Evolutionary conservation across 2,329 filamentous ascomycete genomes (phyloP), one percentile per base, ranked within the genome.

Genomic region (Parasarocladium wereldwijsianum): DNA sequence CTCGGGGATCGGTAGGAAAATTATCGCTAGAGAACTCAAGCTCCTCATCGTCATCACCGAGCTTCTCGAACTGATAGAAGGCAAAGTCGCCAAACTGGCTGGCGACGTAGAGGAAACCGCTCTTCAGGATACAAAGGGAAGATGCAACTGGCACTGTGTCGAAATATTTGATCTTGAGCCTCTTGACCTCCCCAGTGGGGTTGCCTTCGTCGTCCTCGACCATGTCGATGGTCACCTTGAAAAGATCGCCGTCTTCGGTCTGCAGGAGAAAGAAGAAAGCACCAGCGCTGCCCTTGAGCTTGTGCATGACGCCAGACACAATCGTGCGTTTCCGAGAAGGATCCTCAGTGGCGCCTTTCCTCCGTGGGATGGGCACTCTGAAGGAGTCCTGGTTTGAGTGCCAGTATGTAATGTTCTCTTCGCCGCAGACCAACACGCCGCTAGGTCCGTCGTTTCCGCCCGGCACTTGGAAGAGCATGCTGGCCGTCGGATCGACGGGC

Each of bases 201-300:
- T 83, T 76, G 9, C 79, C 83, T 26, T 80, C 70, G 1, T 77
- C 70, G 42, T 93, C 82, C 41, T 86, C 78, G 8, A 76, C 67
- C 75, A 94, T 87, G 39, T 94, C 85, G 36, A 98, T 75, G 1
- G 79, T 94, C 29, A 96, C 70, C 51, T 96, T 96, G 66, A 98
- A 96, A 6, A 98, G 63, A 51, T 98, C 92, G n/a, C 90, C 90
- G 50, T 98, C 92, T 34, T 98, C 90, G 1, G 82, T 85, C 50
- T 99, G 90, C 1, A 98, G 60, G 3, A 99, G 69, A 50, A 96
- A 93, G 62, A 98, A 99, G 58, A 98, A 98, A 2, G 86, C 85
- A 17, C 85, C 85, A 5, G 64, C 66, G 35, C 65, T 76, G 36
- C 73, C 72, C 44, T 90, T 87, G 50, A 94, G 76, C 52, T 92